Percentiles rank a stretch among this genome's conserved stretches.
phyloP scores from a whole-genome alignment of 2,329 filamentous ascomycete species.

The Samsoniella hepiali region DNA sequence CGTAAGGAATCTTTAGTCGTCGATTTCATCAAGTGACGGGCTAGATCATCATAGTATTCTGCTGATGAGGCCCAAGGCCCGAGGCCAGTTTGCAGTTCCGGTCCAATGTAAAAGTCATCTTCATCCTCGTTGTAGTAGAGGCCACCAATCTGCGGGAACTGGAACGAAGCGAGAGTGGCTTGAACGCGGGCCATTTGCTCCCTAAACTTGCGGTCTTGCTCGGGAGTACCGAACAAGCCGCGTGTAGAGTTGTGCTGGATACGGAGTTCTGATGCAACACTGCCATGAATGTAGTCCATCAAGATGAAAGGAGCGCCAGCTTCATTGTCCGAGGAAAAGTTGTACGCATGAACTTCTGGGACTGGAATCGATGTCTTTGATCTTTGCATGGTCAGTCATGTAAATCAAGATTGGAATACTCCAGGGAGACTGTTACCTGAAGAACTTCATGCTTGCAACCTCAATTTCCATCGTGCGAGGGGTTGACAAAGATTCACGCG shows the following conservation, averaged over 20 bases:
- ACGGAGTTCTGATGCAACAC: not conserved
- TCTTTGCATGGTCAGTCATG: not conserved
- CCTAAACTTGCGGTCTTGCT: slow-evolving; percentile 12
- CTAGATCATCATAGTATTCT: slow-evolving; percentile 11
- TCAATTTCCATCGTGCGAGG: not conserved
- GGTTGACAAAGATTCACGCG: not conserved
- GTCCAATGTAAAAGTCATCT: slow-evolving; percentile 12
- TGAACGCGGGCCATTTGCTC: slow-evolving; percentile 15
- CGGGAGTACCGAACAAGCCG: not conserved
- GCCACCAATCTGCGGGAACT: slow-evolving; percentile 15
- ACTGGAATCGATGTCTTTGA: not conserved
- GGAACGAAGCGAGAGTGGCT: slow-evolving; percentile 1
- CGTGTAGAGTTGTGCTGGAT: not conserved
- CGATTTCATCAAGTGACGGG: not conserved
- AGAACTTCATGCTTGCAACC: not conserved
- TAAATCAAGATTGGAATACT: not conserved
- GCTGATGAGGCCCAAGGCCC: slow-evolving; percentile 4
- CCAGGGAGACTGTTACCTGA: not conserved
- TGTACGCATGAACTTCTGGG: not conserved
- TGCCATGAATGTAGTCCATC: not conserved
- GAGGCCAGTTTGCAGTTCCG: slow-evolving; percentile 1
- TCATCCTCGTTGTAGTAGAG: slow-evolving; percentile 1
- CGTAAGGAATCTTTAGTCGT: not conserved
- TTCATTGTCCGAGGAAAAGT: not conserved
- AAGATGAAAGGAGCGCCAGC: not conserved